Percentiles rank a stretch among this genome's conserved stretches.
phyloP scores from a whole-genome alignment of 768 basidiomycete genomes.

The Tremella mesenterica region DNA sequence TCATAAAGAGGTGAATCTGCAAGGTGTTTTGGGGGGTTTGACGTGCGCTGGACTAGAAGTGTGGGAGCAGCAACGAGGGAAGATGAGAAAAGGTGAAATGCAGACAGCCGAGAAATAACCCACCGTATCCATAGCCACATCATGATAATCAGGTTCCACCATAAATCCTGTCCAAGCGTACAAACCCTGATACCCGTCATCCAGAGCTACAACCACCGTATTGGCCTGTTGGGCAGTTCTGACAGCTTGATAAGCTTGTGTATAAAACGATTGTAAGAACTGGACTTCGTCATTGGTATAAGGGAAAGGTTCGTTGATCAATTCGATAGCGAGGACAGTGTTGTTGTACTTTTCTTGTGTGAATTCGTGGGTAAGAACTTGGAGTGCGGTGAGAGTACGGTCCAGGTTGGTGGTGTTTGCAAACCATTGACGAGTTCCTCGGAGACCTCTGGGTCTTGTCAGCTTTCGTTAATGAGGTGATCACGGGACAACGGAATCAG shows the following conservation, averaged over 20 bases:
- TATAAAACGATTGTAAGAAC: slow-evolving; percentile 27
- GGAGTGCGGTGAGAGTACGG: slow-evolving; percentile 30
- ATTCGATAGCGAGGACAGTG: slow-evolving; percentile 36
- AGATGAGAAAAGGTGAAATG: too few species aligned
- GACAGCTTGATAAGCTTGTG: slow-evolving; percentile 25
- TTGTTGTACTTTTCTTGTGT: slow-evolving; percentile 21
- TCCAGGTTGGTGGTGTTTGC: slow-evolving; percentile 27
- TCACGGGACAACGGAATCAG: too few species aligned
- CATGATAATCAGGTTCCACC: slow-evolving; percentile 18
- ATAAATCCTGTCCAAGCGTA: slow-evolving; percentile 36
- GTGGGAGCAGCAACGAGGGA: too few species aligned
- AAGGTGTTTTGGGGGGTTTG: too few species aligned
- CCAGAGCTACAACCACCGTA: slow-evolving; percentile 21
- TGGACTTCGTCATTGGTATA: slow-evolving; percentile 16
- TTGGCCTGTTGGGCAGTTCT: slow-evolving; percentile 3
- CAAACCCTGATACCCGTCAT: slow-evolving; percentile 35
- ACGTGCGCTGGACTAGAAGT: too few species aligned
- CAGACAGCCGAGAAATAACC: too few species aligned
- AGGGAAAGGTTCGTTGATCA: slow-evolving; percentile 42
- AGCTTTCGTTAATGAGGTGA: too few species aligned
- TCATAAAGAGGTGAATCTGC: too few species aligned
- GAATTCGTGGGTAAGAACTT: slow-evolving; percentile 36
- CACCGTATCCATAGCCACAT: slow-evolving; percentile 40
- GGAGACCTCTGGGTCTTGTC: slow-evolving; percentile 30
- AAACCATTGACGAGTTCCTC: slow-evolving; percentile 36